Evolutionary conservation across 2,329 filamentous ascomycete genomes (phyloP).

Genomic region (Arthroderma sp.): DNA sequence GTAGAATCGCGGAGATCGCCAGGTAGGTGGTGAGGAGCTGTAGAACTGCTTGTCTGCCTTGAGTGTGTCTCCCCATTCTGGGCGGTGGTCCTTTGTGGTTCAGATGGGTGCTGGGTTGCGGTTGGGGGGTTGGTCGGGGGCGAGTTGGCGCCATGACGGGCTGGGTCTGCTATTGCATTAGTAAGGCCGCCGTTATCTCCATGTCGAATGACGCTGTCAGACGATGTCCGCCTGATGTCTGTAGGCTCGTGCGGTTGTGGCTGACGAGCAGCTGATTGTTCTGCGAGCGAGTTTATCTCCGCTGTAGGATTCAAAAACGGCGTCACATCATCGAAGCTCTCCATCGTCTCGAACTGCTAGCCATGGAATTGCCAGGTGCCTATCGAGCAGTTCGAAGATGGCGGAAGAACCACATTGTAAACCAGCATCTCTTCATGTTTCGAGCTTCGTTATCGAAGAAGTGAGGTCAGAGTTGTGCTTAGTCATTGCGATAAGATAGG

Average conservation of each 20-base stretch:
- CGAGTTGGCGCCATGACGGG: neutral
- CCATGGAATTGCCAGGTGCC: neutral
- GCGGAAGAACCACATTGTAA: neutral
- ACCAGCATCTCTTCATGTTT: neutral
- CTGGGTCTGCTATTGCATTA: conserved; percentile 1
- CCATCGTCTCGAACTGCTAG: conserved; percentile 19
- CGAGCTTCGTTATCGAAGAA: neutral
- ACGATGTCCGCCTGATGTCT: conserved; percentile 7
- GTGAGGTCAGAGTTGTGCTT: neutral
- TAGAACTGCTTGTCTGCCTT: neutral
- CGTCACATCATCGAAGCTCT: conserved; percentile 30
- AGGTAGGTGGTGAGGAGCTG: conserved; percentile 14
- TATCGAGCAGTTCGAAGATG: neutral
- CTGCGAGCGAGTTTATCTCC: conserved; percentile 17
- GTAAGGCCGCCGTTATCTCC: neutral
- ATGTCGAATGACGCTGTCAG: conserved; percentile 4
- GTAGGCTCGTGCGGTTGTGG: conserved; percentile 1
- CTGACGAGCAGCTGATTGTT: conserved; percentile 15
- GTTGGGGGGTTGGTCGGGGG: neutral
- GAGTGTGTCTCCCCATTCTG: neutral
- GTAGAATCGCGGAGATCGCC: conserved; percentile 24
- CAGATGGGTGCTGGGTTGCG: neutral
- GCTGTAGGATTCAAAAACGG: conserved; percentile 19
- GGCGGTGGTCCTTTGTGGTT: neutral
- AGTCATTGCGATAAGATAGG: neutral